A percentile compares a stretch with the other conserved stretches of the same genome.
phyloP scores from a whole-genome alignment of 306 rosid genomes.

The Prosopis cineraria region DNA sequence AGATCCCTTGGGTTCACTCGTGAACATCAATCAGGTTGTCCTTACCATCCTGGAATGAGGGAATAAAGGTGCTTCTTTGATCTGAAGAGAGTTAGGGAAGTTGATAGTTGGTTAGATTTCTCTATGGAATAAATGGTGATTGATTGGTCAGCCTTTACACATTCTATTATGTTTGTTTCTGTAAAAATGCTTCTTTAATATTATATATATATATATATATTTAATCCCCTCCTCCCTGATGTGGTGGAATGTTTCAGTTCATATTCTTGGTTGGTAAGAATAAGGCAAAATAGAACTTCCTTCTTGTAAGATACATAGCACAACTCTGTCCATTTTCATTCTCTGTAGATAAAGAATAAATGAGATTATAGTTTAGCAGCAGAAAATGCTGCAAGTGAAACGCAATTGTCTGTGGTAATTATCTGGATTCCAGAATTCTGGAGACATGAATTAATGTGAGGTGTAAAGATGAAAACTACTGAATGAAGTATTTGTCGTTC shows the following conservation, averaged over 20 bases:
- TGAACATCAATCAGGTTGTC: background rate
- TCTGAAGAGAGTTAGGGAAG: background rate
- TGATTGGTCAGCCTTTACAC: background rate
- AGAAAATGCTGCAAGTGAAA: conserved; percentile 24
- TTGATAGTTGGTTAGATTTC: conserved; percentile 1
- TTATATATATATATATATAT: background rate
- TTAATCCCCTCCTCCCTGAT: background rate
- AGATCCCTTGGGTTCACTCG: background rate
- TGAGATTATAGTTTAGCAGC: conserved; percentile 21
- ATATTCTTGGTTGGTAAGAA: background rate
- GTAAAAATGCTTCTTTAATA: background rate
- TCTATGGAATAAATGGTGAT: background rate
- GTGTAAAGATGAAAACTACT: background rate
- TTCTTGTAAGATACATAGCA: background rate
- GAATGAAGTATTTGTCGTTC: conserved; percentile 19
- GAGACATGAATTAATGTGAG: conserved; percentile 11
- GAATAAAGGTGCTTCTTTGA: background rate
- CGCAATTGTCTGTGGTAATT: conserved; percentile 6
- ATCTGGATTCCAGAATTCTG: conserved; percentile 1
- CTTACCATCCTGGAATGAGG: background rate
- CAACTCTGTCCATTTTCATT: background rate
- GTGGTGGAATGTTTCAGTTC: background rate
- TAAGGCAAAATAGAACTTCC: background rate
- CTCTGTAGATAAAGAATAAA: background rate
- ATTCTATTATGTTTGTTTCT: background rate